Conservation (phyloP, 83 land plant species). For the Picea abies region DNA sequence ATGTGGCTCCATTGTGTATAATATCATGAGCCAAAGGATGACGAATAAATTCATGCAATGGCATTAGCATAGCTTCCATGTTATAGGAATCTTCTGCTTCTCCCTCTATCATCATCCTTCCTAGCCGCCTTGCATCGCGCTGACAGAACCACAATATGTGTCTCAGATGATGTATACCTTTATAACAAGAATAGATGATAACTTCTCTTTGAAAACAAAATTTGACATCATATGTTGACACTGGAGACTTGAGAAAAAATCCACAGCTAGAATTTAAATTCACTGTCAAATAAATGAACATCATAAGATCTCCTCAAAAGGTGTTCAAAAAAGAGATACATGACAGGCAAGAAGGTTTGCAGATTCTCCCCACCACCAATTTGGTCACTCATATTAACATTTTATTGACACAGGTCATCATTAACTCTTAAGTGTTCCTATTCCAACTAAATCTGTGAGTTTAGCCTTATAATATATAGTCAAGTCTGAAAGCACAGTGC, state of each 20-base stretch:
- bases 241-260: not conserved
- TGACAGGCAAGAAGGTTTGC: not conserved
- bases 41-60: conserved; percentile 62
- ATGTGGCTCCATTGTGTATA: conserved; percentile 86
- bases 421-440: not conserved
- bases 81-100: conserved; percentile 37
- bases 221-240: not conserved
- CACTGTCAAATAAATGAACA: too few species aligned
- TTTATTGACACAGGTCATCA: not conserved
- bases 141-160: conserved; percentile 15
- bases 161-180: not conserved
- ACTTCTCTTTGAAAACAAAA: not conserved
- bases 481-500: too few species aligned
- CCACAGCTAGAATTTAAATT: not conserved
- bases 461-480: not conserved
- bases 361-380: not conserved
- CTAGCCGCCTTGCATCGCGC: conserved; percentile 56
- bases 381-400: not conserved
- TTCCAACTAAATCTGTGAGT: not conserved
- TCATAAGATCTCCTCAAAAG: not conserved
- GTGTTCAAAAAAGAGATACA: not conserved
- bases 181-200: not conserved
- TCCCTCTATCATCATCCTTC: not conserved
- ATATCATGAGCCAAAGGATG: conserved; percentile 67
- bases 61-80: conserved; percentile 68